These are phyloP conservation scores for Spiraea crenata DNA, from an alignment of 331 rosid species.

Conservation along the genomic window DNA sequence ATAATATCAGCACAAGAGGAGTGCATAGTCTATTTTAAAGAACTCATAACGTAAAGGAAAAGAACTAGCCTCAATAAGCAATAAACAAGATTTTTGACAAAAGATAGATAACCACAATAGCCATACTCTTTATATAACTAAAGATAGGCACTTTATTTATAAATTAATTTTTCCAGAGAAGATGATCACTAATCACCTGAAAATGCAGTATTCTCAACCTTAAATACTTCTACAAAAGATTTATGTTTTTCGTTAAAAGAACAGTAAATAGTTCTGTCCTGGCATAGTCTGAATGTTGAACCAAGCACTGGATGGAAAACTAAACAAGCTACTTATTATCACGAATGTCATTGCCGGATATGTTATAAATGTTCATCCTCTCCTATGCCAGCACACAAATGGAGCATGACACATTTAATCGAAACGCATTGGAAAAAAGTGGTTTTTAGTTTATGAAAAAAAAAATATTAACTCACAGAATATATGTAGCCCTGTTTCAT, in stretches of 20 bases:
- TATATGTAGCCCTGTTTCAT: conserved; percentile 22
- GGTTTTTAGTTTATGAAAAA: too few relatives aligned
- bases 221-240: background rate
- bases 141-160: background rate
- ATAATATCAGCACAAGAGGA: background rate
- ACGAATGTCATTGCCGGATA: background rate
- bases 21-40: background rate
- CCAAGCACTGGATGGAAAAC: background rate
- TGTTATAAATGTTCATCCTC: too few relatives aligned
- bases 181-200: background rate
- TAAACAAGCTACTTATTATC: background rate
- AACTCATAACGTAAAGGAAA: background rate
- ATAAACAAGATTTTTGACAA: background rate
- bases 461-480: too few relatives aligned
- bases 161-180: background rate
- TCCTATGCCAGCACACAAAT: background rate
- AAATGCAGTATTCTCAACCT: background rate
- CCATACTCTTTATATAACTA: background rate
- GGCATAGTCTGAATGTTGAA: background rate
- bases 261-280: background rate
- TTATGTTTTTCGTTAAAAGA: background rate
- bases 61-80: background rate
- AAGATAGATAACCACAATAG: background rate
- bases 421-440: too few relatives aligned
- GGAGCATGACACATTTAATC: background rate